Percentiles rank a stretch among this genome's conserved stretches.
Conservation (phyloP, 2,329 filamentous ascomycete genomes). For the Diaporthe aspalathi region DNA sequence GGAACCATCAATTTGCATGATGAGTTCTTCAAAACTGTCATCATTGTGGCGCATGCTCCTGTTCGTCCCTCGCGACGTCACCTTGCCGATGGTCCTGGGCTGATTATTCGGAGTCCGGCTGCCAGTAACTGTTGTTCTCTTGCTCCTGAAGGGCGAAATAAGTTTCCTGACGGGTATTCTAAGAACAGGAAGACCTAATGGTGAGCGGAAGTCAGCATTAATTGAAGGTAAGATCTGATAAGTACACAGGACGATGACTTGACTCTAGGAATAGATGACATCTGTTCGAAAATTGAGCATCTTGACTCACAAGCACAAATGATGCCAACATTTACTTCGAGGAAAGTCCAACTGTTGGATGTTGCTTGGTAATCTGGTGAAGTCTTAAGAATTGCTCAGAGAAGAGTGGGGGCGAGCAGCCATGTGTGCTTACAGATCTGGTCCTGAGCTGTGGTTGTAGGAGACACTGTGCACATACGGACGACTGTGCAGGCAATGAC, state of each 20-base stretch:
- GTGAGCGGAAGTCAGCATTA: neutral
- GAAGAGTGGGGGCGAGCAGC: no score
- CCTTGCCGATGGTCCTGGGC: constrained; percentile 5
- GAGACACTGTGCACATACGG: constrained; percentile 1
- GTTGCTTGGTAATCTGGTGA: constrained; percentile 39
- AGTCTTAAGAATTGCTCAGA: neutral
- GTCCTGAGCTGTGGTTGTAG: constrained; percentile 5
- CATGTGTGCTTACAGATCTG: neutral
- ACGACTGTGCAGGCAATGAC: constrained; percentile 16
- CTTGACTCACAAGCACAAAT: constrained; percentile 40
- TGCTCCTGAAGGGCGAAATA: neutral
- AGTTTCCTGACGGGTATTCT: constrained; percentile 7
- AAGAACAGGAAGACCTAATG: neutral
- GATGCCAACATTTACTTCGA: constrained; percentile 39
- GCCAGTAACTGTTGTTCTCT: constrained; percentile 6
- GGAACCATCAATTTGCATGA: neutral
- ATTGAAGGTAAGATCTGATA: neutral
- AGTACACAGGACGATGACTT: no score
- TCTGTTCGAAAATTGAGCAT: neutral
- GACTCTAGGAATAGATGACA: no score
- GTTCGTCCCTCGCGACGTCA: neutral
- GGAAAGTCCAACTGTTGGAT: constrained; percentile 41
- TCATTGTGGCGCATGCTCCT: neutral
- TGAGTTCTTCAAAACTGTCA: constrained; percentile 17
- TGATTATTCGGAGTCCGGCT: constrained; percentile 4